Evolutionary conservation across 176 grass and related monocot genomes (phyloP).

Genomic region (Secale cereale): DNA sequence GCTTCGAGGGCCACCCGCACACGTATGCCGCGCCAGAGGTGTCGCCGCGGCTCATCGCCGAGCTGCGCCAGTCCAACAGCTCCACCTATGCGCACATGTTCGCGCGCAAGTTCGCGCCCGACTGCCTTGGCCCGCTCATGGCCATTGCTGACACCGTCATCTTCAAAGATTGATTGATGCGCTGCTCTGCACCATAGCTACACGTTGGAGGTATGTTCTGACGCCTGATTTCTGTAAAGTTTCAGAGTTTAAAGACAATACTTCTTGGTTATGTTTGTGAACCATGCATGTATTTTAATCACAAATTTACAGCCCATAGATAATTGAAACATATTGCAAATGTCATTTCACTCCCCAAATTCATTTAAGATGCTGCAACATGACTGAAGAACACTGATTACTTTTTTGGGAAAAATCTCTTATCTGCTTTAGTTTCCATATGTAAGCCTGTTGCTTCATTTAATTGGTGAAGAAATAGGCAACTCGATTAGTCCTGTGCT

Average conservation of each 20-base stretch:
- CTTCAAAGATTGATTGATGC: conserved; percentile 50
- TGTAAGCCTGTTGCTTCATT: neutral
- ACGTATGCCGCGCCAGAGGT: conserved; percentile 54
- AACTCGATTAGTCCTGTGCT: neutral
- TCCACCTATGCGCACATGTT: conserved; percentile 53
- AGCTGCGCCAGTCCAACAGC: conserved; percentile 39
- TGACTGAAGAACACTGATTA: neutral
- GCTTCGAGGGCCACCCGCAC: conserved; percentile 69
- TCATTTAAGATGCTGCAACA: neutral
- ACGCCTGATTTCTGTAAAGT: neutral
- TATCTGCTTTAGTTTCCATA: neutral
- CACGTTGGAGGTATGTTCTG: conserved; percentile 6
- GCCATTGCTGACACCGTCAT: conserved; percentile 61
- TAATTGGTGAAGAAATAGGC: neutral
- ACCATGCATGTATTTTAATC: neutral
- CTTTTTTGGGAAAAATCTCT: neutral
- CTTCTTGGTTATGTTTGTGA: neutral
- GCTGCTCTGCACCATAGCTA: neutral
- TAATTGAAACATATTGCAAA: neutral
- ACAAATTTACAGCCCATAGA: neutral
- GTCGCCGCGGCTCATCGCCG: conserved; percentile 32
- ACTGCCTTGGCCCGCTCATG: conserved; percentile 67
- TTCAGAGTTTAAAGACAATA: neutral
- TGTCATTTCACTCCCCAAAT: neutral
- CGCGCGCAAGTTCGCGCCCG: conserved; percentile 79